Percentiles rank a stretch among this genome's conserved stretches.
Evolutionary conservation across 2,329 filamentous ascomycete genomes (phyloP).

Genomic region (Diplodia corticola): DNA sequence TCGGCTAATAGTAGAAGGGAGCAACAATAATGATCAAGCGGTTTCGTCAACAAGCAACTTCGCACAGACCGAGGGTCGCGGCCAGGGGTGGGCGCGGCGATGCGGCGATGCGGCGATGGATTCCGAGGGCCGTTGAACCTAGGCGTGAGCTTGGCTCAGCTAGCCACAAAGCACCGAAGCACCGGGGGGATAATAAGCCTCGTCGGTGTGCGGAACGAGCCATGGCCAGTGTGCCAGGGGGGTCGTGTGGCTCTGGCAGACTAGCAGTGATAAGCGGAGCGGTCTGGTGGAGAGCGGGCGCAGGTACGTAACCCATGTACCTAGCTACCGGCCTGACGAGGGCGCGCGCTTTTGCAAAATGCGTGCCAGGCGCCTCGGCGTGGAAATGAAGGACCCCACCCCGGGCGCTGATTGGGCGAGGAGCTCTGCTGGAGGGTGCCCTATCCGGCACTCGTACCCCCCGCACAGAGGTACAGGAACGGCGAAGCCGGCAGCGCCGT

Average conservation of each 20-base stretch:
- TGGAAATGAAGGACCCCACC: not conserved
- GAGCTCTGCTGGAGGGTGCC: not conserved
- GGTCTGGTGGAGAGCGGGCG: not conserved
- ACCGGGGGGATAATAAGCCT: slow-evolving; percentile 1
- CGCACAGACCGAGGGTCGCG: not conserved
- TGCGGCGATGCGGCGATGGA: too few species aligned
- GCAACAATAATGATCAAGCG: not conserved
- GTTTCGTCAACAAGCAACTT: not conserved
- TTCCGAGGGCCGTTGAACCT: not conserved
- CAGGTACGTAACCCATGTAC: not conserved
- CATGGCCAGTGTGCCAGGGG: not conserved
- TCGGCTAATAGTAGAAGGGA: slow-evolving; percentile 2
- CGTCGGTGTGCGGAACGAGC: too few species aligned
- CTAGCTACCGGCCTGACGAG: not conserved
- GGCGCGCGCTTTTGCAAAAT: not conserved
- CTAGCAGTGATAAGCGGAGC: not conserved
- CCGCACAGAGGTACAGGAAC: not conserved
- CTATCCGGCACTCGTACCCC: not conserved
- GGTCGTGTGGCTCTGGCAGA: slow-evolving; percentile 2
- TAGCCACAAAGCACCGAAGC: slow-evolving; percentile 11
- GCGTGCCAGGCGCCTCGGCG: not conserved
- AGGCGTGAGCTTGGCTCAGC: slow-evolving; percentile 15
- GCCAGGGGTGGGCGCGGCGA: too few species aligned
- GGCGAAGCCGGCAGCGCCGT: not conserved
- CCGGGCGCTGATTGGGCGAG: not conserved